These are phyloP conservation scores for Eucalyptus lansdowneana DNA, from an alignment of 345 rosid species.

Conservation along the genomic window DNA sequence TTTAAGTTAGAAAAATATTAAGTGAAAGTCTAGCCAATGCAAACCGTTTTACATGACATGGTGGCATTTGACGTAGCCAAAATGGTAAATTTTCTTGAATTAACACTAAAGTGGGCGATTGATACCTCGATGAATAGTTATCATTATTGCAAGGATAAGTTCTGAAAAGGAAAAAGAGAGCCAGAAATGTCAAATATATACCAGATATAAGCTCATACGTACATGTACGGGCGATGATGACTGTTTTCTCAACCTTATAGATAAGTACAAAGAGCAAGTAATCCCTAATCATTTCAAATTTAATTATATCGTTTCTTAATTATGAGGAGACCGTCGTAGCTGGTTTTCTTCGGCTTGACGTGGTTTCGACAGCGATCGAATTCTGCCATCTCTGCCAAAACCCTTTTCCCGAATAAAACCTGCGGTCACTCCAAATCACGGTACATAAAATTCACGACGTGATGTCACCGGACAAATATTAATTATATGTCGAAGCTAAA, in stretches of 20 bases:
- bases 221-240: background rate
- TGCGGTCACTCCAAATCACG: background rate
- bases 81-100: background rate
- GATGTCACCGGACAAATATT: background rate
- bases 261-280: background rate
- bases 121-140: background rate
- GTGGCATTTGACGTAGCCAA: fast-evolving
- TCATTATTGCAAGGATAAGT: background rate
- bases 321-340: background rate
- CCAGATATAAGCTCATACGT: background rate
- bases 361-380: background rate
- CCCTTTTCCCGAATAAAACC: background rate
- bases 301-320: background rate
- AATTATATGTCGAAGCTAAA: background rate
- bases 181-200: background rate
- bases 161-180: background rate
- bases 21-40: background rate
- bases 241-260: background rate
- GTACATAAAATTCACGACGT: background rate
- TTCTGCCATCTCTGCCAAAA: background rate
- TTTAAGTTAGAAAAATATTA: background rate
- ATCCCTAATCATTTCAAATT: background rate
- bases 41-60: background rate
- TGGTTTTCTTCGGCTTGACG: background rate
- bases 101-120: background rate